Conservation (phyloP, 805 yeast genomes). For the Kregervanrija fluxuum region DNA sequence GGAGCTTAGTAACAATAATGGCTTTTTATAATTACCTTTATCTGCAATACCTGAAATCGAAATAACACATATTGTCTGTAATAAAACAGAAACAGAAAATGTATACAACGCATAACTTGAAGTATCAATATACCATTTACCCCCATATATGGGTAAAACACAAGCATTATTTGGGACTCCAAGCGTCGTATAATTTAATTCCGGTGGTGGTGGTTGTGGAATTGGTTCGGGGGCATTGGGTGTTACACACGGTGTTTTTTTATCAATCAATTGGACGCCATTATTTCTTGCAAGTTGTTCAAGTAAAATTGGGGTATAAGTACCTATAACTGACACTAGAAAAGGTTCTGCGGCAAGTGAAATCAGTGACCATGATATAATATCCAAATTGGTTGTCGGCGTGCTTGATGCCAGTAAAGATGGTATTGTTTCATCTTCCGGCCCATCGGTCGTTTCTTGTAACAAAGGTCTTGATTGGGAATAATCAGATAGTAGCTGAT, state of each 20-base stretch:
- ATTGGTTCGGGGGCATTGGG: constrained; percentile 20
- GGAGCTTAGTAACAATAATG: constrained; percentile 50
- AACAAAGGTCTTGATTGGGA: no score
- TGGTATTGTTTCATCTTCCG: neutral
- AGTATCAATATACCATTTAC: constrained; percentile 49
- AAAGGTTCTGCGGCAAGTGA: constrained; percentile 65
- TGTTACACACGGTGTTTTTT: constrained; percentile 42
- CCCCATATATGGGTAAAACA: constrained; percentile 27
- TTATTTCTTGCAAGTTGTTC: constrained; percentile 69
- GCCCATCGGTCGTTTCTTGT: no score
- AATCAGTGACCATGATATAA: constrained; percentile 13
- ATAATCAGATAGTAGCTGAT: no score
- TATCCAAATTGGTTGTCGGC: constrained; percentile 13
- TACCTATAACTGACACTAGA: constrained; percentile 70
- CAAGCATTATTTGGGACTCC: constrained; percentile 15
- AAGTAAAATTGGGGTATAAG: constrained; percentile 64
- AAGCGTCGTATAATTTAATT: neutral
- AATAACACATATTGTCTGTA: constrained; percentile 65
- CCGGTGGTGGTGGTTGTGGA: constrained; percentile 29
- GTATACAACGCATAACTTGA: constrained; percentile 70
- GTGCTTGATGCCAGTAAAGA: neutral
- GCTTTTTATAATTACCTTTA: constrained; percentile 53
- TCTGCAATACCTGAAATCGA: constrained; percentile 70
- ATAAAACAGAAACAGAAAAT: constrained; percentile 60
- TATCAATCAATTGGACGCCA: constrained; percentile 59